These are phyloP conservation scores for Zygosaccharomyces pseudobailii DNA, from an alignment of 1,139 yeast species.

Conservation along the genomic window DNA sequence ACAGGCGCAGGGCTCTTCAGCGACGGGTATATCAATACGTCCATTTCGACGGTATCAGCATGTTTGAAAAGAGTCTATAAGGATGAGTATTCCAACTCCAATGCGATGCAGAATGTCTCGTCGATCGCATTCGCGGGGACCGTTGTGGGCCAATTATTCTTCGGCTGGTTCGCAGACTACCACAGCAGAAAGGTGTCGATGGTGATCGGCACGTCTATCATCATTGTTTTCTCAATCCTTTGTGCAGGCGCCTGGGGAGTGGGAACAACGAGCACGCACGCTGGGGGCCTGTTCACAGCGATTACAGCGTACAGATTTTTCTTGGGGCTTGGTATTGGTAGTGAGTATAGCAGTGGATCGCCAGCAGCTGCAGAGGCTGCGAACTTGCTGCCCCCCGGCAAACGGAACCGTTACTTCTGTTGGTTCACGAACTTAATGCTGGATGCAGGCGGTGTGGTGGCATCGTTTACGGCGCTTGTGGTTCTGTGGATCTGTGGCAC, in stretches of 20 bases:
- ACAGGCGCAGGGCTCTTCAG: slow-evolving; percentile 90
- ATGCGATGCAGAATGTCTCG: slow-evolving; percentile 71
- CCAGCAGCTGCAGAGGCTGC: slow-evolving; percentile 94
- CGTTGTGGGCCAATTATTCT: slow-evolving; percentile 75
- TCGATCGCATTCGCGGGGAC: slow-evolving; percentile 92
- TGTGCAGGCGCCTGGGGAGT: slow-evolving; percentile 89
- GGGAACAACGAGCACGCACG: slow-evolving; percentile 44
- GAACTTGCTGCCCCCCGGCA: slow-evolving; percentile 68
- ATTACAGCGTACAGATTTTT: slow-evolving; percentile 81
- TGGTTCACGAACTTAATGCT: slow-evolving; percentile 90
- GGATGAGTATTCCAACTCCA: slow-evolving; percentile 51
- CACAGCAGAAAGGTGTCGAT: slow-evolving; percentile 76
- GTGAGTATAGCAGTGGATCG: slow-evolving; percentile 91
- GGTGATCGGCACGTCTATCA: slow-evolving; percentile 66
- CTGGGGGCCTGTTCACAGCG: slow-evolving; percentile 71
- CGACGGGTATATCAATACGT: slow-evolving; percentile 85
- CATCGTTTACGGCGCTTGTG: slow-evolving; percentile 84
- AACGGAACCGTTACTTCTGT: slow-evolving; percentile 81
- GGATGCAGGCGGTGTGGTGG: slow-evolving; percentile 78
- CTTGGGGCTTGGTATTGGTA: slow-evolving; percentile 80
- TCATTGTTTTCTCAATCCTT: slow-evolving; percentile 70
- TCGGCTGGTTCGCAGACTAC: slow-evolving; percentile 77
- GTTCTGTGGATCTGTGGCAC: slow-evolving; percentile 75
- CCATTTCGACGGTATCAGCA: slow-evolving; percentile 71
- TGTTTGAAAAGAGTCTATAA: slow-evolving; percentile 66